These are phyloP conservation scores for Coniochaeta prunicola DNA, from an alignment of 2,329 filamentous ascomycete species.

Conservation along the genomic window DNA sequence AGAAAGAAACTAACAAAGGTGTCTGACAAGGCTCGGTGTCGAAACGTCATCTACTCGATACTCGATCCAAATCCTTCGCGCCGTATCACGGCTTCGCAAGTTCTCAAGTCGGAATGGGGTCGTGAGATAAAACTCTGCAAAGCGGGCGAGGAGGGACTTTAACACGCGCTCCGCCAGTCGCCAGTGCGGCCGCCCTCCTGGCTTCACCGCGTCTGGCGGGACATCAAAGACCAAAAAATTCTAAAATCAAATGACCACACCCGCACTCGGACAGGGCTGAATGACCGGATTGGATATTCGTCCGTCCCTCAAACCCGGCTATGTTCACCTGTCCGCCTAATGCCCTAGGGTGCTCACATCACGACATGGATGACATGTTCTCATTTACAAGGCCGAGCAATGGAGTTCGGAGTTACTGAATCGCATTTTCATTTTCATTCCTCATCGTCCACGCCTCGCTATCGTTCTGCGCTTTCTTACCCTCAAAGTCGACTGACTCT, in stretches of 20 bases:
- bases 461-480: not conserved
- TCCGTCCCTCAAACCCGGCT: not conserved
- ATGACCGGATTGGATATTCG: not conserved
- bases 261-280: not conserved
- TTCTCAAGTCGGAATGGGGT: conserved; percentile 97
- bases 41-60: conserved; percentile 98
- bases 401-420: not conserved
- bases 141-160: conserved; percentile 92
- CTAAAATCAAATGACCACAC: not conserved
- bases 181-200: not conserved
- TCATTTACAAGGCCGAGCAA: not conserved
- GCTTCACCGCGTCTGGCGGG: not conserved
- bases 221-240: not conserved
- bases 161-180: conserved; percentile 25
- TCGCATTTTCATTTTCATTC: not conserved
- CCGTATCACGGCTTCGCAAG: conserved; percentile 91
- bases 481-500: not conserved
- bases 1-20: conserved; percentile 12
- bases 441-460: not conserved
- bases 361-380: not conserved
- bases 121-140: conserved; percentile 96
- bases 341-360: not conserved
- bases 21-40: conserved; percentile 73
- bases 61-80: conserved; percentile 88
- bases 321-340: not conserved